These are phyloP conservation scores for Lactarius akahatsu DNA, from an alignment of 768 basidiomycete genomes.

Conservation along the genomic window DNA sequence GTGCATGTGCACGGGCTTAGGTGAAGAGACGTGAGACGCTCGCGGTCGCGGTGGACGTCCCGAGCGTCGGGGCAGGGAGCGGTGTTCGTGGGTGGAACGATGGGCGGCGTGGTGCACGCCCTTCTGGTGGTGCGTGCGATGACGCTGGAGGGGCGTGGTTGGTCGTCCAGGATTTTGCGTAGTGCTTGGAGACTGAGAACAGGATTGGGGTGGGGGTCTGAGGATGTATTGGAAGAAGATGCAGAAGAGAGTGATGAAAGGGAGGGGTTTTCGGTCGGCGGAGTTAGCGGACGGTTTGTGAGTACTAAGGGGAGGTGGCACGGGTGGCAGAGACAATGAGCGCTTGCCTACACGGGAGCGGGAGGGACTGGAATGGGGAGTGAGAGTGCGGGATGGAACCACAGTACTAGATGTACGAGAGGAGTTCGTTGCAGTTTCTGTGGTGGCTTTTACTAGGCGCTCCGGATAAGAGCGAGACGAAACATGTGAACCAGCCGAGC, in stretches of 20 bases:
- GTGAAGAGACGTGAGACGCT: constrained; percentile 77
- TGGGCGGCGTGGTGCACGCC: constrained; percentile 40
- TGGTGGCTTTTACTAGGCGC: constrained; percentile 3
- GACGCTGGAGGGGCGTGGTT: constrained; percentile 38
- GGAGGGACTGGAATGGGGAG: constrained; percentile 13
- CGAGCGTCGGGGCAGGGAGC: constrained; percentile 47
- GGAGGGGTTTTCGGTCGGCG: constrained; percentile 55
- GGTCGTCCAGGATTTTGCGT: constrained; percentile 66
- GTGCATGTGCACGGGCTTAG: constrained; percentile 53
- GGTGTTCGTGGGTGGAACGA: constrained; percentile 48
- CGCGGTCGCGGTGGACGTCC: constrained; percentile 75
- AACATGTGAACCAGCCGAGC: constrained; percentile 16
- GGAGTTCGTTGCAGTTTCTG: neutral
- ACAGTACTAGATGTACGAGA: constrained; percentile 18
- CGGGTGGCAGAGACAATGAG: constrained; percentile 18
- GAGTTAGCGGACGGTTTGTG: constrained; percentile 49
- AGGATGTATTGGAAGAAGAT: constrained; percentile 52
- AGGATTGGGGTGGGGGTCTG: constrained; percentile 53
- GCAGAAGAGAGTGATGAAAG: constrained; percentile 31
- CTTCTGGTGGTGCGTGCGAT: constrained; percentile 32
- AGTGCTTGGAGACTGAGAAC: constrained; percentile 65
- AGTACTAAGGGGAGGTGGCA: constrained; percentile 32
- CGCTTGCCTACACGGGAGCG: constrained; percentile 30
- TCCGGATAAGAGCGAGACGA: constrained; percentile 12
- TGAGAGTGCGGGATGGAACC: constrained; percentile 3